Conservation (phyloP, 768 basidiomycete species). For the Lactifluus pinguis region DNA sequence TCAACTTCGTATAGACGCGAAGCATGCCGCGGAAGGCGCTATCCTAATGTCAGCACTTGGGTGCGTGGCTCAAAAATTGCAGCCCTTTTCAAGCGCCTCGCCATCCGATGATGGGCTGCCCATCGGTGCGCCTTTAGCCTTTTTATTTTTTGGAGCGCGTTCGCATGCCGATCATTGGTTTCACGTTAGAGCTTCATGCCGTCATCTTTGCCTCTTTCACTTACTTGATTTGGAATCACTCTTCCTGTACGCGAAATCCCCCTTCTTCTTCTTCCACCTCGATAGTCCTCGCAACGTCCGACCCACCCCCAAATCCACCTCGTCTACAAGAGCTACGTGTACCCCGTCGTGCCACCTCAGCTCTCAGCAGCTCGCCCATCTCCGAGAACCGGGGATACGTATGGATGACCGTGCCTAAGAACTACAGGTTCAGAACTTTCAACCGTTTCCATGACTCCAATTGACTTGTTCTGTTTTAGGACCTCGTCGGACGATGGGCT, state of each 20-base stretch:
- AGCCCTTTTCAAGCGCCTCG: slow-evolving; percentile 12
- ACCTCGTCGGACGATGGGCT: slow-evolving; percentile 81
- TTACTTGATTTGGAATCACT: slow-evolving; percentile 17
- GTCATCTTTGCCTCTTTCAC: slow-evolving; percentile 14
- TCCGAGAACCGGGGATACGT: slow-evolving; percentile 59
- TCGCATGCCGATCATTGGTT: not conserved
- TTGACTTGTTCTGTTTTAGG: slow-evolving; percentile 31
- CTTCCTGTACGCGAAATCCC: not conserved
- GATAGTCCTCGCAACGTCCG: not conserved
- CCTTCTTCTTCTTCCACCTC: not conserved
- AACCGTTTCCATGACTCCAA: not conserved
- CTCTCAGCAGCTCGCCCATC: slow-evolving; percentile 23
- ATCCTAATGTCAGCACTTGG: slow-evolving; percentile 56
- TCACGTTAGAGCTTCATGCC: slow-evolving; percentile 10
- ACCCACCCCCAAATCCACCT: slow-evolving; percentile 7
- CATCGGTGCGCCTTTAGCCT: slow-evolving; percentile 14
- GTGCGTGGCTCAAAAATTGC: slow-evolving; percentile 44
- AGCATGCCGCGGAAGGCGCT: slow-evolving; percentile 54
- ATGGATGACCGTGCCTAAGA: slow-evolving; percentile 89
- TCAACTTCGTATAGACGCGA: slow-evolving; percentile 49
- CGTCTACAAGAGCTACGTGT: slow-evolving; percentile 35
- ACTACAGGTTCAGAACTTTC: slow-evolving; percentile 49
- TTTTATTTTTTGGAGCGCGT: not conserved
- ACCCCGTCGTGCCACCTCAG: slow-evolving; percentile 34
- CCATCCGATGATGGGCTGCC: slow-evolving; percentile 8